Base-by-base conservation (phyloP, 768 basidiomycete species). In the Hemileccinum impolitum region DNA sequence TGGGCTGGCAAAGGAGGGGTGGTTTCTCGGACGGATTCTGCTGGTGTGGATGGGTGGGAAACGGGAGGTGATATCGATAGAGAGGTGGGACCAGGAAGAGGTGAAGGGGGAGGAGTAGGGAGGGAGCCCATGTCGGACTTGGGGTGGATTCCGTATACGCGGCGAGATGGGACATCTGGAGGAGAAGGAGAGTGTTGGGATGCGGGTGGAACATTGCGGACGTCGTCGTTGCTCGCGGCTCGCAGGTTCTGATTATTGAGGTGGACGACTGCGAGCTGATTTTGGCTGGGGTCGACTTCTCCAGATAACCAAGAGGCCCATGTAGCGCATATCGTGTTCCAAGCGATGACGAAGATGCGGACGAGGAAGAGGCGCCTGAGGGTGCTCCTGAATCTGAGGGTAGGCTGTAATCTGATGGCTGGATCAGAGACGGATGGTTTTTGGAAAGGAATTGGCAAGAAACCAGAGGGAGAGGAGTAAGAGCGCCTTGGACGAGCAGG, bases 311-410 rank as follows among this genome's bases (percentile, higher is more conserved):
- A 60, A 32, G 82, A 78, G n/a, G 73, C 67, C 76, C 83, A 87
- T 18, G 80, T 78, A 8, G 78, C 73, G 53, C 77, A 79, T 55
- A 91, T 67, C 41, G 80, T 77, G 58, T 85, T 75, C 87, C 89
- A 91, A 47, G 84, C 73, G 34, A 84, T 53, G 37, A 82, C 74
- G 52, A 88, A 77, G 51, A 88, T 72, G 37, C 85, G 86, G 53
- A 89, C 75, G 60, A 90, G 75, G 75, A 84, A 82, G 59, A 88
- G 72, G 41, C 81, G 81, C 62, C 78, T 72, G 47, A 82, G 65
- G 53, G 75, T 62, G 40, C 70, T 68, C 52, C 56, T 54, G 52
- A 61, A 43, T 75, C 75, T 57, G 75, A 65, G 53, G 62, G 66
- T 43, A 59, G 54, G 66, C 50, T 70, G 74, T 50, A 66, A 70